Evolutionary conservation across 1,284 basidiomycete species (phyloP), one percentile per base, ranked within the genome.

Genomic region (Trichosporon sp.): DNA sequence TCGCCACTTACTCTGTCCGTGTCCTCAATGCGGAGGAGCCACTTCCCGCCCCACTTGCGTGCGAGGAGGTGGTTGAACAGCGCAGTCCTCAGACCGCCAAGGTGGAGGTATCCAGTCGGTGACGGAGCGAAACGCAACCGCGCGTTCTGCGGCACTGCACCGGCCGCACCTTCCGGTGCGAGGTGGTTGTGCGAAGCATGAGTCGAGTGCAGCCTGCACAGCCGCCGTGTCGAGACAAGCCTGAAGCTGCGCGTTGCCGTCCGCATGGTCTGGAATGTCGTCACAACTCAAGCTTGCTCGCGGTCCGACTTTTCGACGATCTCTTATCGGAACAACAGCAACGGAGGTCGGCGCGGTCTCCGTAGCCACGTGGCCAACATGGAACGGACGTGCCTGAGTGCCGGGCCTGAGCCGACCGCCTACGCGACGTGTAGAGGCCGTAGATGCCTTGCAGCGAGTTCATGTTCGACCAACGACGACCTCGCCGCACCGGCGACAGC

Each of bases 1-100:
- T n/a, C n/a, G 25, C 9, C 37, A 79, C 86, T 68, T 65, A 91
- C 91, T 68, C 85, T 82, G 77, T 99, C 95, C 0, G 96, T 99
- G 78, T 99, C 96, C 78, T 99, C 95, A 52, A 99, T 88, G 36
- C 96, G 84, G 65, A 98, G 81, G 34, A 97, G 86, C 64, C 92
- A 97, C 73, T 89, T 88, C 1, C 94, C 95, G 2, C 86, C 86
- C 29, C 86, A 83, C 74, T 90, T 92, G 70, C 85, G 85, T 1
- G 94, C 91, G 64, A 90, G 88, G 0, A 98, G 81, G 74, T 97
- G 86, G 76, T 99, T 99, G 82, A 95, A 95, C 3, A 99, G 83
- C 0, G 95, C 96, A 57, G 95, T 99, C 19, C 96, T 83, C n/a
- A 99, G 85, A 0, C 96, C 95, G 1, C 95, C 95, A 1, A 99